Percentiles rank a stretch among this genome's conserved stretches.
Conservation (phyloP, 2,329 filamentous ascomycete genomes). For the Pochonia chlamydosporia region DNA sequence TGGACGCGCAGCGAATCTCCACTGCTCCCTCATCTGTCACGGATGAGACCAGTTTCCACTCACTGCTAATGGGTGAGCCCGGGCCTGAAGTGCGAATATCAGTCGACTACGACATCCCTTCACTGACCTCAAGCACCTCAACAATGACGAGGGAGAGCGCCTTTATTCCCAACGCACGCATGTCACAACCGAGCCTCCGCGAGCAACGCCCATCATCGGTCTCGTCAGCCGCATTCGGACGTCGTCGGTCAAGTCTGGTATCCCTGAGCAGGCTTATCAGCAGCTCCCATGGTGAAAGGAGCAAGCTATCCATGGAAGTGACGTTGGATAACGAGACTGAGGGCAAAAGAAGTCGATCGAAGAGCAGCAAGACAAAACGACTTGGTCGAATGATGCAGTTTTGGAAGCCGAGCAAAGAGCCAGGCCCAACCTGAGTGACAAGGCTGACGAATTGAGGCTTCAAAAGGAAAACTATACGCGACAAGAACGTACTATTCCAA, state of each 20-base stretch:
- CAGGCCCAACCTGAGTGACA: slow-evolving; percentile 18
- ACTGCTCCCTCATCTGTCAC: slow-evolving; percentile 69
- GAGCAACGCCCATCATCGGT: slow-evolving; percentile 59
- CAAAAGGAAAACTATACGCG: neutral
- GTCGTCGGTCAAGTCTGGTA: slow-evolving; percentile 68
- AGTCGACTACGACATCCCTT: slow-evolving; percentile 64
- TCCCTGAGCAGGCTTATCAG: slow-evolving; percentile 73
- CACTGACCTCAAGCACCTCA: slow-evolving; percentile 68
- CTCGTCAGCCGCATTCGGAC: slow-evolving; percentile 56
- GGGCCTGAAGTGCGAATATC: slow-evolving; percentile 68
- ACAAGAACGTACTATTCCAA: neutral
- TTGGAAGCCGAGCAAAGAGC: slow-evolving; percentile 59
- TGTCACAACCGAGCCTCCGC: slow-evolving; percentile 41
- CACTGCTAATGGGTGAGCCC: slow-evolving; percentile 66
- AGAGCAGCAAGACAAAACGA: slow-evolving; percentile 60
- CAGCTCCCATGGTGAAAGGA: slow-evolving; percentile 67
- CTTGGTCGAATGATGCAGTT: slow-evolving; percentile 73
- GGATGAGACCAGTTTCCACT: slow-evolving; percentile 66
- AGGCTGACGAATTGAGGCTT: neutral
- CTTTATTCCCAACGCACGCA: slow-evolving; percentile 37
- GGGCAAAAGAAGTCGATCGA: slow-evolving; percentile 45
- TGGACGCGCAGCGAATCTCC: slow-evolving; percentile 67
- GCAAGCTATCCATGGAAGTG: slow-evolving; percentile 68
- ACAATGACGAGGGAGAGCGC: slow-evolving; percentile 68
- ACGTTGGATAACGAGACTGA: slow-evolving; percentile 49